phyloP scores from a whole-genome alignment of 2,329 filamentous ascomycete species.

The Plenodomus biglobosus region DNA sequence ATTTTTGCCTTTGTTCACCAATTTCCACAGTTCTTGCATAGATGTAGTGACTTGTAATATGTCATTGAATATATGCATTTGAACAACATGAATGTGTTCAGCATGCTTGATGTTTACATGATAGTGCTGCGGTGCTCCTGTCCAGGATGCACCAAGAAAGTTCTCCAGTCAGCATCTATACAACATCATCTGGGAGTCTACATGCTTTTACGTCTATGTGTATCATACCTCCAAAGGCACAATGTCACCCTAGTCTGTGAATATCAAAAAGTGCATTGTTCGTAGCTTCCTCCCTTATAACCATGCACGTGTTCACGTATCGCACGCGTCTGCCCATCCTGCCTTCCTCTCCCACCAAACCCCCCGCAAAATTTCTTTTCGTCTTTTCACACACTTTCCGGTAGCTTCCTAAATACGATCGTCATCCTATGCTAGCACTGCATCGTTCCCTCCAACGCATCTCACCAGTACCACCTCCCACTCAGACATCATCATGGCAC shows the following conservation, averaged over 20 bases:
- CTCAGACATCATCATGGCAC: conserved; percentile 24
- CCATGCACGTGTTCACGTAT: conserved; percentile 17
- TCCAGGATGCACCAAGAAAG: no score
- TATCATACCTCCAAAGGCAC: no score
- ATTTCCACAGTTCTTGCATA: conserved; percentile 15
- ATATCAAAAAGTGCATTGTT: no score
- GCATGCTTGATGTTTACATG: no score
- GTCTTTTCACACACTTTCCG: background rate
- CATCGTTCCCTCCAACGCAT: conserved; percentile 7
- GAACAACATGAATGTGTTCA: background rate
- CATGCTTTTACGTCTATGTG: no score
- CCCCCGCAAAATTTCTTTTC: conserved; percentile 2
- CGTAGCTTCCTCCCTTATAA: conserved; percentile 13
- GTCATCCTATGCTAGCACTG: conserved; percentile 1
- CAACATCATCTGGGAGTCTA: no score
- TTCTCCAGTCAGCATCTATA: no score
- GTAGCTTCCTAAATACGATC: background rate
- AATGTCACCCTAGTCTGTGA: no score
- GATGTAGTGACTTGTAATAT: conserved; percentile 20
- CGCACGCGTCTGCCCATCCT: conserved; percentile 13
- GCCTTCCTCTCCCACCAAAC: conserved; percentile 7
- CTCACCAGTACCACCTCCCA: conserved; percentile 4
- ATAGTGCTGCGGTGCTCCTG: no score
- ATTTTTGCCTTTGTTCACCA: conserved; percentile 18
- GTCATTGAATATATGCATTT: conserved; percentile 17